Conservation (phyloP, 345 rosid species). For the Draba incana region DNA sequence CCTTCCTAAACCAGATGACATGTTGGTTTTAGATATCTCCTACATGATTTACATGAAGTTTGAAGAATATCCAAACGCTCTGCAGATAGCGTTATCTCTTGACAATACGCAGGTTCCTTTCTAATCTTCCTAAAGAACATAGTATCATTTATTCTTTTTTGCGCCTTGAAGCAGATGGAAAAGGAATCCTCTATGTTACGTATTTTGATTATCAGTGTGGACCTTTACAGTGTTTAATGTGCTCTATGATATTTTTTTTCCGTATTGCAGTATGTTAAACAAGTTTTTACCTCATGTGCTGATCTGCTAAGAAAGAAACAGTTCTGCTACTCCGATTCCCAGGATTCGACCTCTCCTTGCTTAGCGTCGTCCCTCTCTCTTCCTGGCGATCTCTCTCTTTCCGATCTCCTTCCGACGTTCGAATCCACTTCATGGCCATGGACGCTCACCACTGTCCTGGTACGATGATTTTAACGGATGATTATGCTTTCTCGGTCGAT, state of each 20-base stretch:
- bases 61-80: slow-evolving; percentile 76
- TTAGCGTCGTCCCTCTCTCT: slow-evolving; percentile 58
- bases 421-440: slow-evolving; percentile 57
- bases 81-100: slow-evolving; percentile 86
- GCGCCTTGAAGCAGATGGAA: neutral
- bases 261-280: slow-evolving; percentile 67
- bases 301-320: slow-evolving; percentile 77
- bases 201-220: neutral
- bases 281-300: slow-evolving; percentile 74
- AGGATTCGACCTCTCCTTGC: slow-evolving; percentile 60
- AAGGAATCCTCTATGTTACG: slow-evolving; percentile 6
- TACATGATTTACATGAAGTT: slow-evolving; percentile 78
- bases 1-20: slow-evolving; percentile 94
- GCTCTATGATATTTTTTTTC: slow-evolving; percentile 22
- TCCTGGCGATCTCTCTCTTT: slow-evolving; percentile 35
- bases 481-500: neutral
- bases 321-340: slow-evolving; percentile 79
- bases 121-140: neutral
- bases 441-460: slow-evolving; percentile 85
- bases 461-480: neutral
- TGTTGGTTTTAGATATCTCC: slow-evolving; percentile 69
- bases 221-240: slow-evolving; percentile 3
- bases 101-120: slow-evolving; percentile 76
- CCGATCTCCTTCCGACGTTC: slow-evolving; percentile 44
- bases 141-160: neutral